Evolutionary conservation across 2,329 filamentous ascomycete genomes (phyloP).

Genomic region (Aotearoamyces nothofagi): DNA sequence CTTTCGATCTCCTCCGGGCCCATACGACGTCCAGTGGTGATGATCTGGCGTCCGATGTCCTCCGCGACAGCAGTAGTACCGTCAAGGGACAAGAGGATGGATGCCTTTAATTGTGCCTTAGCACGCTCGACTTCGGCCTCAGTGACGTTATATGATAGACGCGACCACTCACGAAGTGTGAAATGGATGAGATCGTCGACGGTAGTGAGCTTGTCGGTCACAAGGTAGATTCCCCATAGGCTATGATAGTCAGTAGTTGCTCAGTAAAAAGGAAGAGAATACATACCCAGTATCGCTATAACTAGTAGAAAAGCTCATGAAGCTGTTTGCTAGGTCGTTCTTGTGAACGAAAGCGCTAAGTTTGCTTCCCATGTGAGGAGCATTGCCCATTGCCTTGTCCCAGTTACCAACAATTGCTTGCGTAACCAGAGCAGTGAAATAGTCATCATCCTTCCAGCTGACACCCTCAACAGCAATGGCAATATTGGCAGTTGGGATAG

Average conservation of each 20-base stretch:
- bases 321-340: slow-evolving; percentile 95
- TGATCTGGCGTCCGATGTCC: slow-evolving; percentile 96
- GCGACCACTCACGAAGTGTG: slow-evolving; percentile 94
- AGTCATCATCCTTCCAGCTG: slow-evolving; percentile 98
- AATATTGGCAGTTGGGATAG: slow-evolving; percentile 90
- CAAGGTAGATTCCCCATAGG: slow-evolving; percentile 99
- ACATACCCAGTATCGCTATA: slow-evolving; percentile 97
- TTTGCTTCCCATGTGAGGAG: slow-evolving; percentile 94
- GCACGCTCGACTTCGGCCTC: slow-evolving; percentile 91
- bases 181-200: slow-evolving; percentile 98
- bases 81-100: slow-evolving; percentile 90
- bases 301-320: slow-evolving; percentile 99
- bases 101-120: slow-evolving; percentile 98
- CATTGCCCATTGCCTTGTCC: slow-evolving; percentile 97
- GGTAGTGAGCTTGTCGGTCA: slow-evolving; percentile 73
- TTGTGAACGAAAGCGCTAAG: slow-evolving; percentile 89
- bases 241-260: slow-evolving; percentile 33
- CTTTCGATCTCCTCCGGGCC: slow-evolving; percentile 89
- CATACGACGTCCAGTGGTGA: slow-evolving; percentile 90
- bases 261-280: slow-evolving; percentile 4
- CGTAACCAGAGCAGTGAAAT: slow-evolving; percentile 94
- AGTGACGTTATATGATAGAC: slow-evolving; percentile 76
- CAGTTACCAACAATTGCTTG: slow-evolving; percentile 99
- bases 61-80: slow-evolving; percentile 95
- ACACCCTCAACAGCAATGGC: slow-evolving; percentile 98